Base-by-base conservation (phyloP, 306 rosid species). In the Dicorynia guianensis region DNA sequence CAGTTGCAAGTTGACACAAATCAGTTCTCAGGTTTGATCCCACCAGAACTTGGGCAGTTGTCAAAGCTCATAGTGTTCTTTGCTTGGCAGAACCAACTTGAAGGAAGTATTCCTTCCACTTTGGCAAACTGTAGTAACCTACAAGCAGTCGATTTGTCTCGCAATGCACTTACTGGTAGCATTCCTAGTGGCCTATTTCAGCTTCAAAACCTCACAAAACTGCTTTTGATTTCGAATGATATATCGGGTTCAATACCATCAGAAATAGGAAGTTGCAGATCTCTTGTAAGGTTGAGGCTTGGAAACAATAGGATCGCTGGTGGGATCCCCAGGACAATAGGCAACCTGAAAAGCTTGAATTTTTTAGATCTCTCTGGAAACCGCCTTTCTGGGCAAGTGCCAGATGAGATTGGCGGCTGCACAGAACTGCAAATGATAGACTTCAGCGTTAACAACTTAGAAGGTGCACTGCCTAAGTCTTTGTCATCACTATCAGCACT, bases 51-150 rank as follows among this genome's bases (percentile, higher is more conserved):
- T 72, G 97, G 98, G 25, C 44, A 53, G 79, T 49, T 96, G 74
- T 76, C 88, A 7, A 89, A 85, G 77, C 87, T 96, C 10, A 39
- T 54, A 7, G 93, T 96, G 75, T 88, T 96, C 74, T 88, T 92
- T 5, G 97, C 97, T 58, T 96, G 99, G 99, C 84, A 86, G 74
- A 96, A 96, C 83, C 93, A 90, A 75, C 97, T 96, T 20, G 88
- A 92, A 83, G 99, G 99, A 83, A 90, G 96, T 73, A 85, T 96
- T 77, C 98, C 99, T 72, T 80, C 82, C 0, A 69, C 76, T 82
- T 81, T 96, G 77, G 87, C 82, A 18, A 83, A 80, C 67, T 92
- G 95, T 48, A 80, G 81, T 19, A 86, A 79, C 65, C 92, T 96
- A 1, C 82, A 90, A 79, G 89, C 96, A 5, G 69, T 96, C 1